Evolutionary conservation across 2,329 filamentous ascomycete species (phyloP), one percentile per base, ranked within the genome.

Genomic region (Aspergillus luchuensis): DNA sequence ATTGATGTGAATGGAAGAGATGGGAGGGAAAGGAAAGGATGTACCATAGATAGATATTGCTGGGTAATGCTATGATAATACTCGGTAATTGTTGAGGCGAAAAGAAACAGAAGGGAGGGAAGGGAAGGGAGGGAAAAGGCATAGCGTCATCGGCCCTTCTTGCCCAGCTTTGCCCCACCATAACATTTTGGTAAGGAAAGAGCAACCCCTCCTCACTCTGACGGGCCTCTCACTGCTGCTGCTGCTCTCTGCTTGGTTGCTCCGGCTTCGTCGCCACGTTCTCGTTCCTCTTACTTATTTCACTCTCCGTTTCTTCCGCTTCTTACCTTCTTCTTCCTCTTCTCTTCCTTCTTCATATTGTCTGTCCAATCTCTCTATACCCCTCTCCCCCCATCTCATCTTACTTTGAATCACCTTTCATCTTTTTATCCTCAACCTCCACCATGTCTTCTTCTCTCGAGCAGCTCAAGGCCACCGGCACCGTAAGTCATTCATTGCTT

Each of bases 391-490:
- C 47, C 23, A 19, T 33, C 25, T 57, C 38, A 59, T 54, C 56
- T 56, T 57, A 49, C 59, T 47, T 59, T 36, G 0, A 36, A 36
- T 36, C 33, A 62, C 41, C 19, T 58, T 62, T 52, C 56, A 19
- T 58, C 61, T 52, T 54, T 45, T 47, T 43, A 38, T 56, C n/a
- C 25, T 56, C 25, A 28, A 21, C 38, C 45, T 39, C 64, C 69
- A 79, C 58, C 67, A 97, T 97, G 93, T 81, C 91, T 80, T 89
- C 83, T 81, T 91, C 93, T 80, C 90, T 99, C 74, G 95, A 98
- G 74, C 93, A 98, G 84, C 88, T 99, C 80, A 99, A 99, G 87
- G 89, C 91, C 84, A 81, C 90, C 78, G 95, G 95, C 89, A 99
- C 95, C 76, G 92, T 96, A 86, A 81, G 91, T 91, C 4, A 36